These are phyloP conservation scores for Sugiyamaella neomexicana DNA, from an alignment of 1,139 yeast genomes.

Conservation along the genomic window DNA sequence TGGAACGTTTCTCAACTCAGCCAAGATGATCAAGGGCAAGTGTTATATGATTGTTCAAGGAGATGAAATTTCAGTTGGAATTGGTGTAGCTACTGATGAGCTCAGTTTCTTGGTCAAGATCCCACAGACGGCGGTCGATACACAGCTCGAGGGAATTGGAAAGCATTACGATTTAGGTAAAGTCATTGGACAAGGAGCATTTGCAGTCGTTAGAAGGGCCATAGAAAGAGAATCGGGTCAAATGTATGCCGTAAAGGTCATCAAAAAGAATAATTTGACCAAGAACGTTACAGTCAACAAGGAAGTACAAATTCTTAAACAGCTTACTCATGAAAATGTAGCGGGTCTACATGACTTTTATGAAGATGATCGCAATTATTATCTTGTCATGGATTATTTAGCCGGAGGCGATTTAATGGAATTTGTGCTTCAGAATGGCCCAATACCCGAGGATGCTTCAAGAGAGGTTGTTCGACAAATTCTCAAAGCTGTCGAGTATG, in stretches of 20 bases:
- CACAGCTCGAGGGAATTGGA: slow-evolving; percentile 47
- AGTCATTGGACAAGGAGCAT: slow-evolving; percentile 93
- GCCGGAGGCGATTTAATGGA: slow-evolving; percentile 98
- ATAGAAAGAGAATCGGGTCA: slow-evolving; percentile 82
- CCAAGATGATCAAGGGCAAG: slow-evolving; percentile 70
- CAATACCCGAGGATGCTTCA: slow-evolving; percentile 87
- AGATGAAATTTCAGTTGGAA: slow-evolving; percentile 86
- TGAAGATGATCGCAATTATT: slow-evolving; percentile 78
- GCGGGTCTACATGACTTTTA: slow-evolving; percentile 80
- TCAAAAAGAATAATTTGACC: slow-evolving; percentile 78
- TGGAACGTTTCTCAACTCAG: slow-evolving; percentile 83
- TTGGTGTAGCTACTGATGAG: slow-evolving; percentile 80
- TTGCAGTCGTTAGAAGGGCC: slow-evolving; percentile 92
- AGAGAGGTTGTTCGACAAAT: slow-evolving; percentile 84
- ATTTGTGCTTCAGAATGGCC: slow-evolving; percentile 88
- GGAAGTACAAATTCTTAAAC: slow-evolving; percentile 75
- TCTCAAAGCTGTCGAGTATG: slow-evolving; percentile 78
- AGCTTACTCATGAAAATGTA: slow-evolving; percentile 79
- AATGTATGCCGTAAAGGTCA: slow-evolving; percentile 86
- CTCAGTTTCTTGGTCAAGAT: slow-evolving; percentile 71
- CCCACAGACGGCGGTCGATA: slow-evolving; percentile 26
- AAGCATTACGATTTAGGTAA: slow-evolving; percentile 75
- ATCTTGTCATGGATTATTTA: slow-evolving; percentile 90
- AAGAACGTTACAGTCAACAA: slow-evolving; percentile 81
- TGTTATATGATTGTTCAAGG: slow-evolving; percentile 86